Conservation (phyloP, 495 filamentous ascomycete species). For the Pyrenopolyporus hunteri region DNA sequence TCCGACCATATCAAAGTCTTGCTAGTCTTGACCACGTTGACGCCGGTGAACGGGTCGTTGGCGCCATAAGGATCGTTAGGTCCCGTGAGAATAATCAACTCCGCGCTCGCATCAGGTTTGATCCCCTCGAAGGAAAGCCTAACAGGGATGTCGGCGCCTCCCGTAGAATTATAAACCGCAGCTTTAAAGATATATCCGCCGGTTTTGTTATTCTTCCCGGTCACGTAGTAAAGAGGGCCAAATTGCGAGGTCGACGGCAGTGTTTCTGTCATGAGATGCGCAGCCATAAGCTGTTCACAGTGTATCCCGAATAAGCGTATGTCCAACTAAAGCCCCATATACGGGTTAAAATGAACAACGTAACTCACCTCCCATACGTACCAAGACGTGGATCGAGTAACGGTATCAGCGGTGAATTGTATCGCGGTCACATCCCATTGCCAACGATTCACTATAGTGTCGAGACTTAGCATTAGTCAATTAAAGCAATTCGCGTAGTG, state of each 20-base stretch:
- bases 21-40: conserved; percentile 50
- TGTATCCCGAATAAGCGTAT: conserved; percentile 37
- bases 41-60: conserved; percentile 46
- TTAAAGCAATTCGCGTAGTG: too few relatives aligned
- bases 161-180: conserved; percentile 70
- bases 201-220: conserved; percentile 45
- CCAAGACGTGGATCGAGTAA: conserved; percentile 53
- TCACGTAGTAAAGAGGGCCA: conserved; percentile 66
- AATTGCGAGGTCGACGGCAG: conserved; percentile 54
- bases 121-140: conserved; percentile 62
- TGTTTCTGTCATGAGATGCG: conserved; percentile 60
- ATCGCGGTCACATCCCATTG: conserved; percentile 55
- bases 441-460: conserved; percentile 45
- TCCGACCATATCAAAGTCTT: conserved; percentile 52
- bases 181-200: conserved; percentile 61
- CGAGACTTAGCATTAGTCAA: background rate
- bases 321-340: background rate
- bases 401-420: conserved; percentile 60
- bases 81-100: conserved; percentile 65
- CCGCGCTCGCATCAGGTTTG: conserved; percentile 49
- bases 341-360: conserved; percentile 9
- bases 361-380: conserved; percentile 53
- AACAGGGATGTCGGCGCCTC: conserved; percentile 50
- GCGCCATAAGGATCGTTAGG: conserved; percentile 50
- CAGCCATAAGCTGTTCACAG: conserved; percentile 54